Conservation (phyloP, 208 protist species). For the Acanthamoeba healyi region DNA sequence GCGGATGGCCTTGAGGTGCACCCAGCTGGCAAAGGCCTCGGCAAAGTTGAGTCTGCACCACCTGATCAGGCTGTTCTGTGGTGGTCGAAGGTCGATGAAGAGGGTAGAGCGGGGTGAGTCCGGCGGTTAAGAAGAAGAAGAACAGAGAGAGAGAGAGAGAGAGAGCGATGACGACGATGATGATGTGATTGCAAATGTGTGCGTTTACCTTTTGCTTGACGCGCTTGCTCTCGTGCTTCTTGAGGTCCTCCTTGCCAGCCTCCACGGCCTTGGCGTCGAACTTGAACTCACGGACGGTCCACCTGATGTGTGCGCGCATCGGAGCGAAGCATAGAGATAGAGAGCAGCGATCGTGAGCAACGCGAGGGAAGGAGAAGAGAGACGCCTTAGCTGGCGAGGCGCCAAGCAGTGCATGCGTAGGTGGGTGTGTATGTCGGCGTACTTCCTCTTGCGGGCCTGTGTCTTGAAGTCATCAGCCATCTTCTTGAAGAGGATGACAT, state of each 20-base stretch:
- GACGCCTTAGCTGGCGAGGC: too few species aligned
- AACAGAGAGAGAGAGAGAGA: too few species aligned
- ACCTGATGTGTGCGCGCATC: conserved; percentile 26
- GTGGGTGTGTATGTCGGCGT: background rate
- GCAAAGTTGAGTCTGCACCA: conserved; percentile 86
- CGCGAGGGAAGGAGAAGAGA: too few species aligned
- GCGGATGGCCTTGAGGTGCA: conserved; percentile 88
- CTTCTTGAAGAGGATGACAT: conserved; percentile 84
- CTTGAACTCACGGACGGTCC: conserved; percentile 80
- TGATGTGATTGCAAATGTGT: background rate
- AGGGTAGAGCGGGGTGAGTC: too few species aligned
- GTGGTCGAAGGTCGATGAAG: too few species aligned
- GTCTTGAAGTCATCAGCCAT: conserved; percentile 85
- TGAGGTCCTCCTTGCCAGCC: conserved; percentile 79
- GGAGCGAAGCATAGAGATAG: background rate
- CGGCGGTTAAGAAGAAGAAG: too few species aligned
- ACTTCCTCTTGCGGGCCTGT: conserved; percentile 79
- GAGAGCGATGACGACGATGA: too few species aligned
- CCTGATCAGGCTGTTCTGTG: conserved; percentile 72
- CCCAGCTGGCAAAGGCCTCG: conserved; percentile 83
- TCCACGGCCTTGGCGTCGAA: conserved; percentile 75
- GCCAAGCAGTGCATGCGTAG: too few species aligned
- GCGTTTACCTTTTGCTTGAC: conserved; percentile 65
- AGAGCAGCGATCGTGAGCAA: background rate
- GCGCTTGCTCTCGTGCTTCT: conserved; percentile 75